These are phyloP conservation scores for Monilinia fructigena DNA, from an alignment of 2,329 filamentous ascomycete genomes.

Conservation along the genomic window DNA sequence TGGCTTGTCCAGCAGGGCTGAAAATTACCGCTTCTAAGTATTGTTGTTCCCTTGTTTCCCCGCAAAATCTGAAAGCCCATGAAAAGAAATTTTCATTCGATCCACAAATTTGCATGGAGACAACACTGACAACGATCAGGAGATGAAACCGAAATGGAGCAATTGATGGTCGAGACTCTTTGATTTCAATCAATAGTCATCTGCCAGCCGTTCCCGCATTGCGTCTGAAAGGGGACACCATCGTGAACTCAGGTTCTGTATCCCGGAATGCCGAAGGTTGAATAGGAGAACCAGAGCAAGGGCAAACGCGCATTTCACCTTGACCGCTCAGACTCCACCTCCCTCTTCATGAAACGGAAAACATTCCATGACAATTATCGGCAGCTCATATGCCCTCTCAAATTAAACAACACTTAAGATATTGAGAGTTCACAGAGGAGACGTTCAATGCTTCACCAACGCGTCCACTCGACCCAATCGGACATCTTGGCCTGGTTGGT, in stretches of 20 bases:
- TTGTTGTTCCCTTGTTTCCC: slow-evolving; percentile 9
- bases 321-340: neutral
- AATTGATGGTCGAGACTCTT: slow-evolving; percentile 3
- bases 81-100: slow-evolving; percentile 17
- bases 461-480: neutral
- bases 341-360: neutral
- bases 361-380: neutral
- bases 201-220: slow-evolving; percentile 1
- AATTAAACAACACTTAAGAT: neutral
- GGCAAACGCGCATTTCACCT: neutral
- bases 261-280: slow-evolving; percentile 2
- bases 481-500: neutral
- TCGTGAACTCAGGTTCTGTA: neutral
- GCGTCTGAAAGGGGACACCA: neutral
- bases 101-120: slow-evolving; percentile 11
- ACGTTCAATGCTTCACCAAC: neutral
- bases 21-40: neutral
- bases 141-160: slow-evolving; percentile 11
- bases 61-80: slow-evolving; percentile 15
- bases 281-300: slow-evolving; percentile 5
- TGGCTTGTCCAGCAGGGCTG: slow-evolving; percentile 9
- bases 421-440: neutral
- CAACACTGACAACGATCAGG: slow-evolving; percentile 12
- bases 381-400: slow-evolving; percentile 1
- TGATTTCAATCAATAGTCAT: slow-evolving; percentile 8